Percentiles rank a stretch among this genome's conserved stretches.
These are phyloP conservation scores for Xerocomellus amylosporus DNA, from an alignment of 768 basidiomycete species.

Conservation along the genomic window DNA sequence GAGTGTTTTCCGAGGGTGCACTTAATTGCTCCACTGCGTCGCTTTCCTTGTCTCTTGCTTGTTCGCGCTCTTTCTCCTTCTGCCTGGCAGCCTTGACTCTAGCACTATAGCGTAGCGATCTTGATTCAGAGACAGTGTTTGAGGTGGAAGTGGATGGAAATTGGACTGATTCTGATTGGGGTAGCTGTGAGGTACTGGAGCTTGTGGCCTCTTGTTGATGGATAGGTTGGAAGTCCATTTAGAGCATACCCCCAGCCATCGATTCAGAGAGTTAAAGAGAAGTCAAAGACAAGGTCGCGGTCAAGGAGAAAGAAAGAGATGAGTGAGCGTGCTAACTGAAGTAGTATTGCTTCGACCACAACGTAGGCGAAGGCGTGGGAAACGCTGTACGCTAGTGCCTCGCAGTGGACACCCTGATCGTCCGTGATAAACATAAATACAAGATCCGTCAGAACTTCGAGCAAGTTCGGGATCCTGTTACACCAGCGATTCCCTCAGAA, in stretches of 20 bases:
- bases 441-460: neutral
- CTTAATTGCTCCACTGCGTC: conserved; percentile 44
- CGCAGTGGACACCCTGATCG: neutral
- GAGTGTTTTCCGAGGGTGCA: conserved; percentile 41
- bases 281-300: conserved; percentile 26
- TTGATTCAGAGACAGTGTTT: conserved; percentile 46
- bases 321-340: conserved; percentile 25
- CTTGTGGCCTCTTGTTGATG: conserved; percentile 69
- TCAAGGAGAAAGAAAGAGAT: conserved; percentile 25
- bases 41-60: conserved; percentile 53
- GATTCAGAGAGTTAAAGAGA: conserved; percentile 39
- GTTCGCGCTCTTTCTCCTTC: conserved; percentile 57
- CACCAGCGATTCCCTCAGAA: conserved; percentile 41
- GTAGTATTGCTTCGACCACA: conserved; percentile 23
- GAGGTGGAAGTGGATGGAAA: conserved; percentile 37
- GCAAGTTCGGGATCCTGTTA: conserved; percentile 1
- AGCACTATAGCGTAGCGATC: conserved; percentile 68
- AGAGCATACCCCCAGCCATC: conserved; percentile 87
- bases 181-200: conserved; percentile 49
- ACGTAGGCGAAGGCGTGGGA: conserved; percentile 32
- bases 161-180: conserved; percentile 37
- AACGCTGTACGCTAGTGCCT: conserved; percentile 9
- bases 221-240: conserved; percentile 86
- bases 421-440: neutral
- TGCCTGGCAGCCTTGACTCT: conserved; percentile 73